Base-by-base conservation (phyloP, 306 rosid genomes). In the Canavalia gladiata region DNA sequence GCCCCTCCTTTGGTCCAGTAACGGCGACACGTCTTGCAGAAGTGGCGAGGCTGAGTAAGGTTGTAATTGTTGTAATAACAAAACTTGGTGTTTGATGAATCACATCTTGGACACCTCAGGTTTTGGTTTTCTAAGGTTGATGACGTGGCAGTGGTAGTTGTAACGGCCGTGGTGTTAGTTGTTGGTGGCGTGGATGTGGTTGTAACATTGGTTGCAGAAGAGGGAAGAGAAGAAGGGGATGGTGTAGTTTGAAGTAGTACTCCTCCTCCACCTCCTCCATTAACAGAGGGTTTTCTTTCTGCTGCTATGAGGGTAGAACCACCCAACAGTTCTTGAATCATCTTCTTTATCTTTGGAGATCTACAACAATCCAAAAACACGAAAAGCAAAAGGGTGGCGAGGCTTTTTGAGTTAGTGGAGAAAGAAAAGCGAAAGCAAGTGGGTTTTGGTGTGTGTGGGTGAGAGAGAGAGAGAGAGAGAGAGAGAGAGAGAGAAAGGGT, bases 1-100 rank as follows among this genome's bases (percentile, higher is more conserved):
- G 84, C 84, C 0, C 84, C 84, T 0, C 84, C 84, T 81, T 81
- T 81, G 35, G 84, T 81, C 84, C 99, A 95, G 83, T 95, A 95
- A 3, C 99, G 95, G 82, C 99, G 99, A 62, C 99, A 95, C 4
- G 97, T 91, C 87, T 95, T 95, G 89, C 99, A 95, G 89, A 95
- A 95, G 85, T 95, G 97, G 46, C 99, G 99, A 2, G 99, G 99
- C 88, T 95, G 98, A 34, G 98, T 92, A 78, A 95, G 97, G 84
- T 95, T 95, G 89, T 81, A 81, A 68, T 81, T 81, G 52, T 81
- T 81, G 80, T 81, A 81, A 75, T 81, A 94, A 63, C 98, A 94
- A 75, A 94, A 94, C 87, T 94, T 94, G 13, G 98, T 94, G 91
- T 94, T 91, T 82, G 97, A 74, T 3, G 84, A 81, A 41, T 81